Percentiles rank a stretch among this genome's conserved stretches.
phyloP scores from a whole-genome alignment of 2,329 filamentous ascomycete species.

The Colletotrichum lindemuthianum region DNA sequence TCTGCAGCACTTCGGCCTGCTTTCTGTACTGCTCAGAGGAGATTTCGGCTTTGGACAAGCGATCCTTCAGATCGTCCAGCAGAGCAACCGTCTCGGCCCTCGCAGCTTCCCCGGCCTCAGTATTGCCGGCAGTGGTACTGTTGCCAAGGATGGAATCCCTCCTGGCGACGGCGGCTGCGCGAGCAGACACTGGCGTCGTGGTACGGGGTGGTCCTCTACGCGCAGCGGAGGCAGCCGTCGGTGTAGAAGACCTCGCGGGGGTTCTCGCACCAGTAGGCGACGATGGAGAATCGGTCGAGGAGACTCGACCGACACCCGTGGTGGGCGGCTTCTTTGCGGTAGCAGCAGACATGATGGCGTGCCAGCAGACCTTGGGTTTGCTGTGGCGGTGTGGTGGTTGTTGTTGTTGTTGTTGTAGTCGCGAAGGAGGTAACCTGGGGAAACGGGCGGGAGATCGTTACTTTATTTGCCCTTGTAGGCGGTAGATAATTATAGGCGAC shows the following conservation, averaged over 20 bases:
- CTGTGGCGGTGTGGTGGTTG: conserved; percentile 46
- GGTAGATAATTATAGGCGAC: background rate
- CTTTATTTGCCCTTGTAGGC: background rate
- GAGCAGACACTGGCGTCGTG: conserved; percentile 76
- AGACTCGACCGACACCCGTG: conserved; percentile 57
- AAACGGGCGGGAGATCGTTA: conserved; percentile 28
- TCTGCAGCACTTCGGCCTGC: conserved; percentile 85
- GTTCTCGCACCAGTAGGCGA: conserved; percentile 42
- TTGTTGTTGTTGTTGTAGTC: conserved; percentile 35
- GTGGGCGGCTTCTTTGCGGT: conserved; percentile 64
- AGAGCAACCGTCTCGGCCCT: conserved; percentile 82
- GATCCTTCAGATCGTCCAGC: conserved; percentile 85
- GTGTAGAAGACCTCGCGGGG: conserved; percentile 58
- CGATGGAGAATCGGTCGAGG: conserved; percentile 50
- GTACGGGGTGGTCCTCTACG: conserved; percentile 74
- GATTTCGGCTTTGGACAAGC: conserved; percentile 82
- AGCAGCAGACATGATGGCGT: conserved; percentile 58
- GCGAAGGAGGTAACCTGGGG: conserved; percentile 26
- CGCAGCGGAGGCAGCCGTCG: conserved; percentile 56
- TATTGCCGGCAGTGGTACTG: conserved; percentile 42
- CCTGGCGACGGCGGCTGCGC: conserved; percentile 74
- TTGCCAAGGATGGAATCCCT: conserved; percentile 52
- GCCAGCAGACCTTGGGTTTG: conserved; percentile 17
- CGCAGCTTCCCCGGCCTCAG: conserved; percentile 74
- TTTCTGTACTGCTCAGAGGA: conserved; percentile 83